Conservation (phyloP, 495 filamentous ascomycete genomes). For the Penicillium atrosanguineum region DNA sequence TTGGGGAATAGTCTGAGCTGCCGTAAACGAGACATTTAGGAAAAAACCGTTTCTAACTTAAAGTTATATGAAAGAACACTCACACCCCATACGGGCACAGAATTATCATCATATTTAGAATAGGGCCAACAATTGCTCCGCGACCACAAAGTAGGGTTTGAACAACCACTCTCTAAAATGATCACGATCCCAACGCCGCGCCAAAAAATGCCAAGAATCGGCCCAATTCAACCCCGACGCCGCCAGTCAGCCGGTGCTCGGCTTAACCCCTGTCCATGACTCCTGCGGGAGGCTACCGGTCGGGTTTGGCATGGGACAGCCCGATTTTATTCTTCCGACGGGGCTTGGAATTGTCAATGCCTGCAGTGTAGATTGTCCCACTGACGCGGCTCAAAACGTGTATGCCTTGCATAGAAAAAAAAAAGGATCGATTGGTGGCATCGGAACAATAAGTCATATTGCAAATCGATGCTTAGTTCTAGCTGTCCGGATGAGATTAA, state of each 20-base stretch:
- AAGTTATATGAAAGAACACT: conserved; percentile 1
- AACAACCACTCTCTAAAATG: background rate
- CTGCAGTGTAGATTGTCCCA: background rate
- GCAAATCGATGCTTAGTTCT: background rate
- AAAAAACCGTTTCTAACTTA: background rate
- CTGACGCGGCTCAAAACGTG: background rate
- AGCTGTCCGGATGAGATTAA: background rate
- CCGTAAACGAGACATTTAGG: background rate
- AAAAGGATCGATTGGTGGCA: background rate
- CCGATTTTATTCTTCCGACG: conserved; percentile 1
- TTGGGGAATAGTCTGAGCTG: background rate
- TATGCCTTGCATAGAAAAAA: background rate
- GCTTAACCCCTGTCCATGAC: background rate
- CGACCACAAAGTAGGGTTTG: background rate
- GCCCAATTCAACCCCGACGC: conserved; percentile 10
- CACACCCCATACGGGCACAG: background rate
- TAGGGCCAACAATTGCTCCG: conserved; percentile 4
- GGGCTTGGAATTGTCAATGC: background rate
- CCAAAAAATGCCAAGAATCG: conserved; percentile 11
- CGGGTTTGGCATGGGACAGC: conserved; percentile 1
- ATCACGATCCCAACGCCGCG: background rate
- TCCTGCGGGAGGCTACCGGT: background rate
- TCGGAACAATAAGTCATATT: background rate
- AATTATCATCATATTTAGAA: conserved; percentile 1
- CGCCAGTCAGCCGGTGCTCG: conserved; percentile 9